Conservation (phyloP, 2,329 filamentous ascomycete species). For the Xylaria sp. region DNA sequence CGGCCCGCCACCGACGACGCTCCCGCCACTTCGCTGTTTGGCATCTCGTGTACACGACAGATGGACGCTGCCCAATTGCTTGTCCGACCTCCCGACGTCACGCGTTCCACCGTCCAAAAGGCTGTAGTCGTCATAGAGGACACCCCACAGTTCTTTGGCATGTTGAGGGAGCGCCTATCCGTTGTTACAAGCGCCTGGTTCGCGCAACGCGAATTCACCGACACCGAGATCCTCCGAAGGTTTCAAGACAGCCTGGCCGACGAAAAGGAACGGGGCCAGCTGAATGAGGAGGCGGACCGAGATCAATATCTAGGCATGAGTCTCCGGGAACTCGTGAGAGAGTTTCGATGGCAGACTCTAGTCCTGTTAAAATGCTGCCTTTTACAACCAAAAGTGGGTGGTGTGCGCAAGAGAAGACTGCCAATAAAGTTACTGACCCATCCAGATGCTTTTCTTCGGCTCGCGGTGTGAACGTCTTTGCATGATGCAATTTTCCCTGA, state of each 20-base stretch:
- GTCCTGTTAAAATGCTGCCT: constrained; percentile 94
- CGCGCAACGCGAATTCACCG: constrained; percentile 90
- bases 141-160: constrained; percentile 88
- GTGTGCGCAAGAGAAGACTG: not conserved
- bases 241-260: constrained; percentile 90
- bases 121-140: constrained; percentile 96
- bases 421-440: constrained; percentile 12
- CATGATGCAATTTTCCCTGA: constrained; percentile 97
- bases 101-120: constrained; percentile 97
- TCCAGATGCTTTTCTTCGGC: constrained; percentile 96
- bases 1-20: constrained; percentile 65
- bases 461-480: constrained; percentile 95
- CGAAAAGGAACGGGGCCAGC: constrained; percentile 67
- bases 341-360: constrained; percentile 94
- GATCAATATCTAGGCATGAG: constrained; percentile 92
- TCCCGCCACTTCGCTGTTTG: constrained; percentile 86
- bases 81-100: constrained; percentile 86
- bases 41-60: constrained; percentile 94
- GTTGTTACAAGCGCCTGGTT: constrained; percentile 98
- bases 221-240: constrained; percentile 86
- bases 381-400: constrained; percentile 86
- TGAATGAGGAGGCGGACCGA: constrained; percentile 75
- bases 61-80: constrained; percentile 82
- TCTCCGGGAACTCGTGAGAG: constrained; percentile 88
- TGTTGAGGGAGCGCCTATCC: constrained; percentile 87